phyloP scores from a whole-genome alignment of 305 asterid genomes.

The Ruellia speciosa region DNA sequence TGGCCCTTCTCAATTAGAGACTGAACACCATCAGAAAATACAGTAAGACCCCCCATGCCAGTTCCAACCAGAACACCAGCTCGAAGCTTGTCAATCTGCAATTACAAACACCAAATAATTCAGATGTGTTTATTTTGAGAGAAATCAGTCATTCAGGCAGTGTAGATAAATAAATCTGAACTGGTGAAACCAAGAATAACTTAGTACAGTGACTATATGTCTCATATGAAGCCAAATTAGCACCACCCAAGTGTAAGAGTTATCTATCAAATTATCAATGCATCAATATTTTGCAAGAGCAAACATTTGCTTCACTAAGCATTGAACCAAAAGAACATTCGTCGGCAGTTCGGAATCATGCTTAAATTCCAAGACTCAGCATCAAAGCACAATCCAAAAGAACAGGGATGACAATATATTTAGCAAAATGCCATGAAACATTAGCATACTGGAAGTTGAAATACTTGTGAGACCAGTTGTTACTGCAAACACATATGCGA shows the following conservation, averaged over 20 bases:
- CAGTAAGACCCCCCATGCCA: slow-evolving; percentile 93
- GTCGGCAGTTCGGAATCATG: slow-evolving; percentile 2
- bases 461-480: neutral
- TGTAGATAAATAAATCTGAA: neutral
- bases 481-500: neutral
- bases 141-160: neutral
- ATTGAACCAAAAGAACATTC: slow-evolving; percentile 8
- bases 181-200: slow-evolving; percentile 12
- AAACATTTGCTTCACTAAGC: neutral
- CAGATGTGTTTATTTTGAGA: slow-evolving; percentile 2
- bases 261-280: slow-evolving; percentile 6
- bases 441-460: too few relatives aligned
- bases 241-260: slow-evolving; percentile 3
- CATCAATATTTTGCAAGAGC: neutral
- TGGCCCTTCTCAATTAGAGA: slow-evolving; percentile 76
- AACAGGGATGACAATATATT: neutral
- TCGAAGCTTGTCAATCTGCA: slow-evolving; percentile 75
- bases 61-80: slow-evolving; percentile 90
- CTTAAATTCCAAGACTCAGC: slow-evolving; percentile 1
- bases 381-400: neutral
- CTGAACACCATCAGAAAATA: slow-evolving; percentile 77
- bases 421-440: neutral
- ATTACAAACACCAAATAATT: slow-evolving; percentile 11
- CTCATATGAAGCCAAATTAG: slow-evolving; percentile 1
- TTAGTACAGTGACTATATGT: neutral